Conservation (phyloP, 371 early-diverging fungal genomes). For the Mucor indicus region DNA sequence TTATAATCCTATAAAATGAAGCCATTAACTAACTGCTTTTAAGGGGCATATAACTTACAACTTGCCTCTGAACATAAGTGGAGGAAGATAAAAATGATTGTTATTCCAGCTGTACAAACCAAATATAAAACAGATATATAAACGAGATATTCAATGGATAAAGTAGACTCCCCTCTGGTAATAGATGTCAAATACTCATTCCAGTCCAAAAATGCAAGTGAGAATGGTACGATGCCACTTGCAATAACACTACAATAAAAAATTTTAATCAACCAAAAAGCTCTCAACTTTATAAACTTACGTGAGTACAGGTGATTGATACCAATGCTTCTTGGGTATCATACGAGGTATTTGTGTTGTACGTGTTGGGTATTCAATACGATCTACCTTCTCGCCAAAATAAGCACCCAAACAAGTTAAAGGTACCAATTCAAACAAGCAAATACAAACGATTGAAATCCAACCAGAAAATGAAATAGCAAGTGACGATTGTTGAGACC, state of each 20-base stretch:
- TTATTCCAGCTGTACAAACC: constrained; percentile 23
- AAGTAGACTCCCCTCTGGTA: constrained; percentile 26
- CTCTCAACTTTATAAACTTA: constrained; percentile 7
- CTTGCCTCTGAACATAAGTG: constrained; percentile 42
- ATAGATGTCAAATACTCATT: constrained; percentile 34
- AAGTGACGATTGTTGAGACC: constrained; percentile 40
- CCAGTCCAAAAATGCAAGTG: constrained; percentile 38
- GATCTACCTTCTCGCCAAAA: constrained; percentile 31
- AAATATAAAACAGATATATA: constrained; percentile 13
- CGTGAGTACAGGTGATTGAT: constrained; percentile 32
- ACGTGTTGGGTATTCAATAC: constrained; percentile 41
- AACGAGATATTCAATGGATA: constrained; percentile 17
- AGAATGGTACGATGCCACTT: constrained; percentile 43
- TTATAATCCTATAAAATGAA: constrained; percentile 29
- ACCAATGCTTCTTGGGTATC: constrained; percentile 41
- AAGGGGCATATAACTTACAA: background rate
- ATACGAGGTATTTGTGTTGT: constrained; percentile 42
- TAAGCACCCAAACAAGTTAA: constrained; percentile 35
- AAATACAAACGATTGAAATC: constrained; percentile 23
- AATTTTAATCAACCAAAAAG: no score
- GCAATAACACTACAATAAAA: constrained; percentile 23
- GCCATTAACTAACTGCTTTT: background rate
- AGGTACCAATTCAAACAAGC: constrained; percentile 28
- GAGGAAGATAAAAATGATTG: constrained; percentile 36
- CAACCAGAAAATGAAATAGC: constrained; percentile 42